Evolutionary conservation across 2,329 filamentous ascomycete species (phyloP).

Genomic region (Thielaviopsis euricoi): DNA sequence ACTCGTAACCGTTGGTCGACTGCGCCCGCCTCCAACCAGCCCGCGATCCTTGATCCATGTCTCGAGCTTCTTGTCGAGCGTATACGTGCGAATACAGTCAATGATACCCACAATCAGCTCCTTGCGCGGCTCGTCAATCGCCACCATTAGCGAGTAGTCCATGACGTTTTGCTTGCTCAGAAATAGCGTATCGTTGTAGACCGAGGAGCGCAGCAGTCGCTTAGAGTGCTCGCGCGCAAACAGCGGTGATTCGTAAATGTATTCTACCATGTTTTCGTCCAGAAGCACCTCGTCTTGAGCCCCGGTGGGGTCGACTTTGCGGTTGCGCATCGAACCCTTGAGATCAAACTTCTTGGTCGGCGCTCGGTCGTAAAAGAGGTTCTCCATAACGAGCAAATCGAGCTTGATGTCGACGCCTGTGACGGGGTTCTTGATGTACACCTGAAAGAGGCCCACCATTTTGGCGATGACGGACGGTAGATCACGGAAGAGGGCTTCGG

Average conservation of each 20-base stretch:
- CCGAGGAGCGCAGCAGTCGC: constrained; percentile 75
- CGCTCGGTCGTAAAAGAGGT: constrained; percentile 87
- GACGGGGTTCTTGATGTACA: constrained; percentile 86
- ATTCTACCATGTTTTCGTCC: constrained; percentile 98
- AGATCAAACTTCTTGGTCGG: constrained; percentile 87
- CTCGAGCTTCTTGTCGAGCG: constrained; percentile 99
- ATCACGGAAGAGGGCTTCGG: constrained; percentile 86
- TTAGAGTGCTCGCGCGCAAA: constrained; percentile 94
- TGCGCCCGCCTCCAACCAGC: constrained; percentile 57
- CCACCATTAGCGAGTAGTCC: constrained; percentile 98
- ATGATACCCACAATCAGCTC: constrained; percentile 96
- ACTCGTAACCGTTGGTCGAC: constrained; percentile 86
- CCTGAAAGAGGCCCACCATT: constrained; percentile 97
- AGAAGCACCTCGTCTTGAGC: constrained; percentile 92
- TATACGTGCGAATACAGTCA: constrained; percentile 95
- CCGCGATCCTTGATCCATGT: constrained; percentile 98
- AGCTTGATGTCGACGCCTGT: constrained; percentile 90
- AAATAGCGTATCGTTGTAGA: constrained; percentile 97
- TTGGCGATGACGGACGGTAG: constrained; percentile 94
- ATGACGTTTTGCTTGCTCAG: constrained; percentile 91
- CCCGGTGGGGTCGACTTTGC: constrained; percentile 88
- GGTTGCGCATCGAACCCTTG: constrained; percentile 96
- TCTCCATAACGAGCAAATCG: constrained; percentile 91
- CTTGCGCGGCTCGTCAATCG: constrained; percentile 76
- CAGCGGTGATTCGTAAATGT: constrained; percentile 91